A percentile compares a stretch with the other conserved stretches of the same genome.
Conservation (phyloP, 164 flowering plant species). For the Berberis vulgaris region DNA sequence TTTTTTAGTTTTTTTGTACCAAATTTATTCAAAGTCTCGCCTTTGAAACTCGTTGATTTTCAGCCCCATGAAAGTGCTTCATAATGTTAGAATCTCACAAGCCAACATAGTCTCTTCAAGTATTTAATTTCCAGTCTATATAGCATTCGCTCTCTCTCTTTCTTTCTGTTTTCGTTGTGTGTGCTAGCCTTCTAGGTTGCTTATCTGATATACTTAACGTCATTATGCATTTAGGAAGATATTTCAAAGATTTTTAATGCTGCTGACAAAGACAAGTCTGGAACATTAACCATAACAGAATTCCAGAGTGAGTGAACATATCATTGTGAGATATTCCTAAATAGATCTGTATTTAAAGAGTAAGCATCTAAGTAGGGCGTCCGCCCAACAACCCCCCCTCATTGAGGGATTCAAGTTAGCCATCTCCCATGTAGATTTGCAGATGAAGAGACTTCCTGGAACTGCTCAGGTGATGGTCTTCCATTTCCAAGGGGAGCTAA, state of each 20-base stretch:
- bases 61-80: no score
- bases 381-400: slow-evolving; percentile 35
- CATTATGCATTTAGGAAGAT: slow-evolving; percentile 50
- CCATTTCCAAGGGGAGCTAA: background rate
- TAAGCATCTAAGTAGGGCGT: slow-evolving; percentile 38
- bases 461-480: slow-evolving; percentile 74
- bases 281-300: slow-evolving; percentile 44
- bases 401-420: slow-evolving; percentile 72
- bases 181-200: no score
- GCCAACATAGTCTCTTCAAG: no score
- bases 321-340: slow-evolving; percentile 81
- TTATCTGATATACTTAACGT: no score
- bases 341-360: slow-evolving; percentile 56
- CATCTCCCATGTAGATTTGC: slow-evolving; percentile 67
- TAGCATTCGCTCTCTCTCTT: no score
- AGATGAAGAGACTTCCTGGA: slow-evolving; percentile 82
- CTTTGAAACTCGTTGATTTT: no score
- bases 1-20: no score
- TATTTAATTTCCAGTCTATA: no score
- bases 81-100: no score
- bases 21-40: no score
- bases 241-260: slow-evolving; percentile 52
- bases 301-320: slow-evolving; percentile 55
- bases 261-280: slow-evolving; percentile 72
- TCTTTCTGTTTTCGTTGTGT: no score